These are phyloP conservation scores for Nicotiana sylvestris DNA, from an alignment of 257 asterid species.

Conservation along the genomic window DNA sequence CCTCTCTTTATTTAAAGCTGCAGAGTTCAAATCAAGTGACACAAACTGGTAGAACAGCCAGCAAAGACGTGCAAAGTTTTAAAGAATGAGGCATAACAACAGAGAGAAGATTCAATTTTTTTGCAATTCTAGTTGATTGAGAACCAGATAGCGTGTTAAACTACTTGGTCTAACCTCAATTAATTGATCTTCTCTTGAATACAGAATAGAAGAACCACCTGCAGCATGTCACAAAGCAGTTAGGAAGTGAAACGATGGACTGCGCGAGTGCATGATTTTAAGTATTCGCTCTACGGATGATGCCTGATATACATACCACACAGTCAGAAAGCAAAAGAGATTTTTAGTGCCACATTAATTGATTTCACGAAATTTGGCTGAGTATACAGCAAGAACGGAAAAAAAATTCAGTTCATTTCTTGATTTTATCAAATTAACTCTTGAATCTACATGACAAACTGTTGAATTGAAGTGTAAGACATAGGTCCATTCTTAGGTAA, in stretches of 20 bases:
- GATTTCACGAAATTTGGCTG: neutral
- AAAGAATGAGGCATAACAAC: neutral
- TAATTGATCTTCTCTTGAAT: neutral
- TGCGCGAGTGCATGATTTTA: neutral
- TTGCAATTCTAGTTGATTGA: neutral
- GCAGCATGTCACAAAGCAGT: neutral
- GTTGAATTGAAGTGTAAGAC: neutral
- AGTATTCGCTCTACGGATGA: neutral
- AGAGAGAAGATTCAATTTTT: neutral
- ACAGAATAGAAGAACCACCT: conserved; percentile 7
- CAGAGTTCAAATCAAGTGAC: neutral
- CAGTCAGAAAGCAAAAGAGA: neutral
- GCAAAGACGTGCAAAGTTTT: neutral
- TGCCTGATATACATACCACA: neutral
- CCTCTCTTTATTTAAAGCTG: neutral
- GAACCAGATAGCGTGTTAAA: neutral
- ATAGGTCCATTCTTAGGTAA: neutral
- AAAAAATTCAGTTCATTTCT: neutral
- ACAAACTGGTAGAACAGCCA: conserved; percentile 8
- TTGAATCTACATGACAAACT: neutral
- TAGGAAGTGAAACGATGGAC: neutral
- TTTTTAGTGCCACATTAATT: neutral
- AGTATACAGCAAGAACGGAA: neutral
- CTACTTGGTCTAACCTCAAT: conserved; percentile 1
- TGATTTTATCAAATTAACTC: neutral